Conservation (phyloP, 2,329 filamentous ascomycete genomes). For the Apiospora pterosperma region DNA sequence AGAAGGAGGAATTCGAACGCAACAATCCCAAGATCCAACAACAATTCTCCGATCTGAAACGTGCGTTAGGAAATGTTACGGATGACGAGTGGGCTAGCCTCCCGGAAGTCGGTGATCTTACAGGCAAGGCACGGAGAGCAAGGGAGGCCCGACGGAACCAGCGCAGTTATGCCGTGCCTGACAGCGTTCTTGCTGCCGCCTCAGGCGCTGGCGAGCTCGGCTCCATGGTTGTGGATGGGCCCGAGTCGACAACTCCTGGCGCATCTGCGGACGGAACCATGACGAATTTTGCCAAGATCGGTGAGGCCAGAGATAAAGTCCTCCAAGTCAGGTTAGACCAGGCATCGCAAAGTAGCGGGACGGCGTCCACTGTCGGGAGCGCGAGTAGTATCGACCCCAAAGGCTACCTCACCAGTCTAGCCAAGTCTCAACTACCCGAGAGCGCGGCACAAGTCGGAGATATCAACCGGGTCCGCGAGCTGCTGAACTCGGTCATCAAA, state of each 20-base stretch:
- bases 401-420: conserved; percentile 90
- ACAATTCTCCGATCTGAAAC: conserved; percentile 94
- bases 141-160: conserved; percentile 74
- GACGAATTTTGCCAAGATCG: conserved; percentile 97
- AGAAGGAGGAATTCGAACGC: conserved; percentile 91
- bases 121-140: conserved; percentile 83
- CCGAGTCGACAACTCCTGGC: conserved; percentile 39
- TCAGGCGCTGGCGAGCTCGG: conserved; percentile 77
- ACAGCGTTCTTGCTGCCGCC: conserved; percentile 88
- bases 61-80: conserved; percentile 80
- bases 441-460: conserved; percentile 86
- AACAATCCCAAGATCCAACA: conserved; percentile 98
- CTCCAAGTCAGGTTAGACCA: conserved; percentile 91
- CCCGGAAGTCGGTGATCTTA: conserved; percentile 94
- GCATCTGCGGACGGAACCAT: conserved; percentile 75
- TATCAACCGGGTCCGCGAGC: conserved; percentile 85
- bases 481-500: conserved; percentile 95
- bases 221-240: conserved; percentile 84
- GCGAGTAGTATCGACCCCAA: conserved; percentile 91
- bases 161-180: conserved; percentile 92
- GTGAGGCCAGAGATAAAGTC: conserved; percentile 92
- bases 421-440: conserved; percentile 75
- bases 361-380: conserved; percentile 70
- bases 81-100: conserved; percentile 97
- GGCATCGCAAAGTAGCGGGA: conserved; percentile 63